Base-by-base conservation (phyloP, 2,329 filamentous ascomycete genomes). In the Cadophora sp. region DNA sequence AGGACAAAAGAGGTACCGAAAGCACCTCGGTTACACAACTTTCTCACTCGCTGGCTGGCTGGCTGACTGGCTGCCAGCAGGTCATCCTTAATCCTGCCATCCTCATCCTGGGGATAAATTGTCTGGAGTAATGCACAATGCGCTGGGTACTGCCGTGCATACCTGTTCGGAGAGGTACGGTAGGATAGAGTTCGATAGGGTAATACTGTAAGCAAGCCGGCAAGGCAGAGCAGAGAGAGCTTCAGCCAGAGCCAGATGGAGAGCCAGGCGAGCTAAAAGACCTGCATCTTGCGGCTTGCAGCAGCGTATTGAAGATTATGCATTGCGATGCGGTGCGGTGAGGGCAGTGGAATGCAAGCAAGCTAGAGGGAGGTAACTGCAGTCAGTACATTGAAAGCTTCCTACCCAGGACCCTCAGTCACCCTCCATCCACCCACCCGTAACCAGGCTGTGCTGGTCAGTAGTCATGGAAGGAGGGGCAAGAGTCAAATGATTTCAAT, bases 111-210 rank as follows among this genome's bases (percentile, higher is more conserved):
- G 58, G 43, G 58, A 47, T 45, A 33, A 33, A 60, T 33, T 20
- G 43, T 58, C 33, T 58, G 55, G 55, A 58, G 33, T 58, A 41
- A 58, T 41, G 33, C 55, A 58, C 55, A 58, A 58, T 41, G 55
- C 55, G 22, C 33, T 24, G 55, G 33, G 55, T 58, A n/a, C n/a
- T n/a, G 36, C 55, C 20, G 55, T 58, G 55, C 55, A 58, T 24
- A 56, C 22, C 27, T 58, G n/a, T 41, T 43, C 36, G 55, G 20
- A 58, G 33, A 3, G 20, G 36, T 58, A 18, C 55, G 20, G 55
- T 43, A 43, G 33, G 55, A 18, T 24, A 43, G 33, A 50, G 22
- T 62, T 45, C 18, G 48, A 66, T 58, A 45, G 41, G 48, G 14
- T 39, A 45, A 66, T 58, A 45, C 27, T 39, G 14, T 39, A 45